Evolutionary conservation across 352 stramenopile species (phyloP), one percentile per base, ranked within the genome.

Genomic region (Globisporangium abappressorium): DNA sequence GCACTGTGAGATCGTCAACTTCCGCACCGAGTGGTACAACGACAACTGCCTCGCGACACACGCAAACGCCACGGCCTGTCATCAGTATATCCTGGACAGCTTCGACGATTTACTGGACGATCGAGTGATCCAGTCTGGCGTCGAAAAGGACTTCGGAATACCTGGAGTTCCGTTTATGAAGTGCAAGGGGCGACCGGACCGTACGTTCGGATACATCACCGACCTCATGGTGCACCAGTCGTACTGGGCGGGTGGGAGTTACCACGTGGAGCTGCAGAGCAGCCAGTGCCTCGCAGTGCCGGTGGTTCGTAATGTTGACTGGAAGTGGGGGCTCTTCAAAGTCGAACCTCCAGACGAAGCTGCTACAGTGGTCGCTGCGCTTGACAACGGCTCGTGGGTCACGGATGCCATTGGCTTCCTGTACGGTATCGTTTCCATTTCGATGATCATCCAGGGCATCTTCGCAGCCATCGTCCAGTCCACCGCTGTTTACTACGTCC

Each of bases 191-290:
- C 77, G 82, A 11, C 77, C 82, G 0, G 49, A 73, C 12, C 46
- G 57, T 0, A 54, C 67, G 3, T 91, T 91, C 67, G 64, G 72
- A 30, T 91, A 80, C 62, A 80, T 87, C 12, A 87, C 82, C 8
- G 82, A 91, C 64, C 65, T 89, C 53, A 77, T 91, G 79, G 75
- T 84, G 14, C 72, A 82, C 7, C 77, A 87, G 65, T 78, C 73
- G 1, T 89, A 77, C 60, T 91, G 80, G 82, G 72, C 82, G 0
- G 82, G 82, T 3, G 80, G 77, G 0, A 76, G 72, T 30, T 83
- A 80, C 59, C 73, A 83, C 57, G 64, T 88, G 6, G 71, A 87
- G 63, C 73, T 91, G n/a, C 77, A 88, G 26, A 84, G 69, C 11
- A 91, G 82, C 53, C 75, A 82, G 20, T 89, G 82, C 46, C 54